phyloP scores from a whole-genome alignment of 345 rosid species.

The Corchorus capsularis region DNA sequence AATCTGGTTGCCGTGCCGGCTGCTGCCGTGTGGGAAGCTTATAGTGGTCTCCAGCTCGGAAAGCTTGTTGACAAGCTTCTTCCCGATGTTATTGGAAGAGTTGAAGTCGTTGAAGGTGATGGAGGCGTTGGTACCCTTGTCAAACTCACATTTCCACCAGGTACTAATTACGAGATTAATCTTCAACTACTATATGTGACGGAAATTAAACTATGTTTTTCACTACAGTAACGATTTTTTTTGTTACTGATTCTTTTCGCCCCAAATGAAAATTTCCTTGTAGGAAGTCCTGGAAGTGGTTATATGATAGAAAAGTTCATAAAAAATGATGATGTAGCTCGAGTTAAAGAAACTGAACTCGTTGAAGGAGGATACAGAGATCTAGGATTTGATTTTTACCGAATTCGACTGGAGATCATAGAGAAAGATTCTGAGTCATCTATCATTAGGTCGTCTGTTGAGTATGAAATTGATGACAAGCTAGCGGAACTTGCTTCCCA shows the following conservation, averaged over 20 bases:
- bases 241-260: background rate
- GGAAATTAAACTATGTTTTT: no score
- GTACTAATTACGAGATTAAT: background rate
- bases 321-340: slow-evolving; percentile 36
- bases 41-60: background rate
- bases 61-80: background rate
- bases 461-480: slow-evolving; percentile 39
- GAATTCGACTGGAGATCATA: slow-evolving; percentile 31
- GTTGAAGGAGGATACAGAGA: slow-evolving; percentile 38
- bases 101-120: slow-evolving; percentile 8
- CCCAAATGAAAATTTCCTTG: background rate
- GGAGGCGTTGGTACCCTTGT: slow-evolving; percentile 6
- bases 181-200: no score
- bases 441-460: slow-evolving; percentile 25
- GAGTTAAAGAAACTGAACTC: slow-evolving; percentile 38
- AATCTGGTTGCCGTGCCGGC: background rate
- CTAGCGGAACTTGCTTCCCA: slow-evolving; percentile 25
- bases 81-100: background rate
- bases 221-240: no score
- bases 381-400: slow-evolving; percentile 29
- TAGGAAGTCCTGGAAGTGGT: slow-evolving; percentile 35
- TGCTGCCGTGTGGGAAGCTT: background rate
- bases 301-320: slow-evolving; percentile 34
- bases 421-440: slow-evolving; percentile 38
- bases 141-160: background rate